Evolutionary conservation across 2,329 filamentous ascomycete genomes (phyloP).

Genomic region (Aspergillus melleus): DNA sequence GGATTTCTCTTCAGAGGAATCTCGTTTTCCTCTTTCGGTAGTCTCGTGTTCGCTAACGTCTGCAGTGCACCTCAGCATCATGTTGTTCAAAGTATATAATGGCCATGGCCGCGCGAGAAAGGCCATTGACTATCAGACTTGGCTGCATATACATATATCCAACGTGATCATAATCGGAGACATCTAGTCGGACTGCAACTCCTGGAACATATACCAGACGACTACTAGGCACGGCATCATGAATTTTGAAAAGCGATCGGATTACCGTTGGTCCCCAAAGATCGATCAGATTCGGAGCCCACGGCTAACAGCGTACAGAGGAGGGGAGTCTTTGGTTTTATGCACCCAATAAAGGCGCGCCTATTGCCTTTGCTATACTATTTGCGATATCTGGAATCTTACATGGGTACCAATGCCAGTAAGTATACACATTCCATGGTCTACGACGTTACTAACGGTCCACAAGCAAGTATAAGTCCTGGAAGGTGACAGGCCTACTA

Average conservation of each 20-base stretch:
- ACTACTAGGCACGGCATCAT: not conserved
- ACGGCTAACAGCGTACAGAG: slow-evolving; percentile 23
- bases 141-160: not conserved
- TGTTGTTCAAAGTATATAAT: slow-evolving; percentile 3
- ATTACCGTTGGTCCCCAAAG: slow-evolving; percentile 24
- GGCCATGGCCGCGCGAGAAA: not conserved
- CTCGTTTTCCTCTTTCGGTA: slow-evolving; percentile 12
- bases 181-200: not conserved
- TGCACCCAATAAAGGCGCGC: slow-evolving; percentile 42
- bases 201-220: not conserved
- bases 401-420: slow-evolving; percentile 43
- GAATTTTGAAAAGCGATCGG: slow-evolving; percentile 22
- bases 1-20: not conserved
- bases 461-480: slow-evolving; percentile 40
- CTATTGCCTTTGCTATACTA: slow-evolving; percentile 42
- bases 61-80: not conserved
- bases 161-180: not conserved
- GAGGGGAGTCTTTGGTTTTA: slow-evolving; percentile 42
- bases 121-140: no score
- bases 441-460: slow-evolving; percentile 5
- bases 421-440: slow-evolving; percentile 6
- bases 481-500: slow-evolving; percentile 43
- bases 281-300: not conserved
- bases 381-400: slow-evolving; percentile 39
- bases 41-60: slow-evolving; percentile 25